Evolutionary conservation across 352 stramenopile species (phyloP), one percentile per base, ranked within the genome.

Genomic region (Globisporangium radiosum): DNA sequence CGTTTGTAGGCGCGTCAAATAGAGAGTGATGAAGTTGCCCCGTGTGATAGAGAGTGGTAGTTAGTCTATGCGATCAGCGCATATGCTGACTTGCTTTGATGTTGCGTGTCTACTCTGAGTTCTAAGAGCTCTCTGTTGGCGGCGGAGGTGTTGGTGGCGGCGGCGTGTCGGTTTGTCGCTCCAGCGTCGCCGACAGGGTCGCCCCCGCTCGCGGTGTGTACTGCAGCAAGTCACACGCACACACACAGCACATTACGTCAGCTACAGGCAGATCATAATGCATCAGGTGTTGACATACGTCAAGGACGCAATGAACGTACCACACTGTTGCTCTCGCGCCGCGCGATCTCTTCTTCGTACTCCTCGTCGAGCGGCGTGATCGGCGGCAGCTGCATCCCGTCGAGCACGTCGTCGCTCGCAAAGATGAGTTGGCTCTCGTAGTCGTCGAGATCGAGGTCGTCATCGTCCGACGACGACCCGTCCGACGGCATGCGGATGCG

Each of bases 271-370:
- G 25, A 53, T 15, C 42, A 17, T 1, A 10, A 47, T 6, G 7
- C 45, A 50, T 7, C 14, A 33, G 42, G 10, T 44, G 40, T 13
- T 44, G 40, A 13, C 40, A 3, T 44, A 44, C 40, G 7, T 14
- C 40, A 13, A 49, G 10, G 0, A 9, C 40, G 4, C 25, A 6
- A 43, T n/a, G 3, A 7, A 59, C 59, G 45, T 44, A 66, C 55
- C 2, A 66, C 55, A 64, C 69, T 81, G 52, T 76, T 77, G 54
- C 75, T 86, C 58, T 90, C 80, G 11, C 77, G 67, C 39, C 80
- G 72, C 17, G 68, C 73, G 39, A 85, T 72, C 48, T 90, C 80
- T 13, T 88, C 75, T 36, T 90, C 80, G 15, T 71, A 60, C 59
- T 89, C 79, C 60, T 89, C 79, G 1, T 65, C 68, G 33, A 89